These are phyloP conservation scores for Hyaloraphidium curvatum DNA, from an alignment of 192 early-diverging fungal genomes.

Conservation along the genomic window DNA sequence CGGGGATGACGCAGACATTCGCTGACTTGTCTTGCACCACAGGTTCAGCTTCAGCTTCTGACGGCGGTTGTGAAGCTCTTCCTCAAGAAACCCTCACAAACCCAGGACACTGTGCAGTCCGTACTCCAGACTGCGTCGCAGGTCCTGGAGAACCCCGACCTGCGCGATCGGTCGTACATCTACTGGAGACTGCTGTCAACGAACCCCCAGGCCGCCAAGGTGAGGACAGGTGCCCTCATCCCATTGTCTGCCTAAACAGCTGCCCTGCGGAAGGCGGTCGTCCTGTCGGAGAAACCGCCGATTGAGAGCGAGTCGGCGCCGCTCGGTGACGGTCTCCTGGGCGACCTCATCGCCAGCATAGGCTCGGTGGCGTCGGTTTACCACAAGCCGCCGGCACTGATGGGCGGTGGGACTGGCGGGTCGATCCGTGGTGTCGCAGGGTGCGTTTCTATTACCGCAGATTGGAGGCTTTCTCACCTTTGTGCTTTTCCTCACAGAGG, in stretches of 20 bases:
- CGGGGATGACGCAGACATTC: slow-evolving; percentile 2
- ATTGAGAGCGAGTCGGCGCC: slow-evolving; percentile 45
- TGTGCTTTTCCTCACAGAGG: slow-evolving; percentile 6
- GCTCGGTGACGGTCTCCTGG: slow-evolving; percentile 53
- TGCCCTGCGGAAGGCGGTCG: slow-evolving; percentile 36
- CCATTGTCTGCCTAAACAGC: slow-evolving; percentile 8
- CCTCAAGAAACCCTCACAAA: slow-evolving; percentile 68
- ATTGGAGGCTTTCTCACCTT: slow-evolving; percentile 2
- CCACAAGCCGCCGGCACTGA: slow-evolving; percentile 68
- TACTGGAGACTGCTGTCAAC: slow-evolving; percentile 94
- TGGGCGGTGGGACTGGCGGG: slow-evolving; percentile 29
- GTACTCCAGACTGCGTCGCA: slow-evolving; percentile 76
- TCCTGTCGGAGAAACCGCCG: slow-evolving; percentile 73
- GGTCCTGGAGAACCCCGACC: slow-evolving; percentile 81
- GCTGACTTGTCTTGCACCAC: not conserved
- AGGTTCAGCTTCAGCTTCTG: slow-evolving; percentile 82
- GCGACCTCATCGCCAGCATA: slow-evolving; percentile 75
- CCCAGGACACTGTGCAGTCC: slow-evolving; percentile 69
- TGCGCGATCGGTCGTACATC: slow-evolving; percentile 87
- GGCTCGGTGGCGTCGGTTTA: slow-evolving; percentile 82
- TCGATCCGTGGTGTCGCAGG: slow-evolving; percentile 6
- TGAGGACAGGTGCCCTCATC: slow-evolving; percentile 10
- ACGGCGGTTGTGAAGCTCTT: slow-evolving; percentile 87
- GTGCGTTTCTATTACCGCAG: too few relatives aligned
- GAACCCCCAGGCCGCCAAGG: slow-evolving; percentile 81